phyloP scores from a whole-genome alignment of 148 eudicot species.

The Silene latifolia region DNA sequence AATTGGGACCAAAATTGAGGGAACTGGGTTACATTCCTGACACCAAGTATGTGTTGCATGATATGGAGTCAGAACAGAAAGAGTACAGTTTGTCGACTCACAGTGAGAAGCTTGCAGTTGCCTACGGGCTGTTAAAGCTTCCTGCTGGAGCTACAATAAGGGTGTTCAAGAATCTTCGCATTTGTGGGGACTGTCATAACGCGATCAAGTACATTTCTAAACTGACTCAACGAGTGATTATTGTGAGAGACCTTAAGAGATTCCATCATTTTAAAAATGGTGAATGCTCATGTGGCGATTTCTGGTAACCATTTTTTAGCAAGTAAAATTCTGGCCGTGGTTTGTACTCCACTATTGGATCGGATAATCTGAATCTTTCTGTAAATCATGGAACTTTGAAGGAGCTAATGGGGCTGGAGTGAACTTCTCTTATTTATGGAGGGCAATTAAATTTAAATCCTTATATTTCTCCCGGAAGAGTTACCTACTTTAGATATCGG shows the following conservation, averaged over 20 bases:
- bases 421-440: not conserved
- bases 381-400: constrained; percentile 9
- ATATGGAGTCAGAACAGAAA: constrained; percentile 58
- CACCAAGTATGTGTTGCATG: constrained; percentile 50
- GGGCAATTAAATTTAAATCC: not conserved
- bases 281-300: constrained; percentile 86
- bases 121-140: constrained; percentile 58
- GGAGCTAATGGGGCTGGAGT: not conserved
- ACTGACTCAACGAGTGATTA: constrained; percentile 65
- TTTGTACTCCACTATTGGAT: not conserved
- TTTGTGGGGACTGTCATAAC: constrained; percentile 86
- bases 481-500: not conserved
- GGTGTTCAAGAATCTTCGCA: constrained; percentile 64
- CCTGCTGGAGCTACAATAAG: constrained; percentile 56
- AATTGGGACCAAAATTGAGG: constrained; percentile 46
- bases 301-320: constrained; percentile 51
- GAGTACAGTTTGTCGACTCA: constrained; percentile 54
- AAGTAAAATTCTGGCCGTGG: not conserved
- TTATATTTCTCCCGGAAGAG: not conserved
- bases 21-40: constrained; percentile 59
- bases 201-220: constrained; percentile 86
- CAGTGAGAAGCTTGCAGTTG: constrained; percentile 70
- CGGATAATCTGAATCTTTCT: not conserved
- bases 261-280: constrained; percentile 91
- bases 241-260: constrained; percentile 91